phyloP scores from a whole-genome alignment of 2,329 filamentous ascomycete genomes.

The Neodidymelliopsis sp. region DNA sequence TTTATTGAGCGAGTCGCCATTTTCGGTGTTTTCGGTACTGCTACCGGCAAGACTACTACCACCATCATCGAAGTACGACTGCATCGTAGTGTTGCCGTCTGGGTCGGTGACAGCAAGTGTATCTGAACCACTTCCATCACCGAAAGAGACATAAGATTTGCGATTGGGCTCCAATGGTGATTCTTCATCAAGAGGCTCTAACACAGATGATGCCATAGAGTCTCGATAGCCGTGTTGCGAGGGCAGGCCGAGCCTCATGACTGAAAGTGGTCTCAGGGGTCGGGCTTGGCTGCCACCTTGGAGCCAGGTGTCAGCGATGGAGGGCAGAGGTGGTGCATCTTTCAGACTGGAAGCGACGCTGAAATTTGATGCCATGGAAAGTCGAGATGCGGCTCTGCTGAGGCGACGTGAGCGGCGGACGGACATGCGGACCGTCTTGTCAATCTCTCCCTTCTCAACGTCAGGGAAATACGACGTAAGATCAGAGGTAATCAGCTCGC shows the following conservation, averaged over 20 bases:
- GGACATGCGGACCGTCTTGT: conserved; percentile 91
- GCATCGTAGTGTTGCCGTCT: conserved; percentile 71
- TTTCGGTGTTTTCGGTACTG: conserved; percentile 64
- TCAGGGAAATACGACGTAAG: conserved; percentile 97
- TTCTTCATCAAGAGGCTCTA: conserved; percentile 91
- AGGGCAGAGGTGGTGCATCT: conserved; percentile 93
- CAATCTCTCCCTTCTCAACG: conserved; percentile 91
- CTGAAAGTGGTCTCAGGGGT: conserved; percentile 65
- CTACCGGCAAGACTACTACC: conserved; percentile 76
- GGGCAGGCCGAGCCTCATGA: conserved; percentile 64
- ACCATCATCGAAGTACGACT: conserved; percentile 86
- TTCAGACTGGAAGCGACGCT: conserved; percentile 92
- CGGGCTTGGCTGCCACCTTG: conserved; percentile 59
- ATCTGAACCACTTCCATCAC: conserved; percentile 74
- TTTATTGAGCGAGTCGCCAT: conserved; percentile 77
- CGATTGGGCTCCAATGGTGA: conserved; percentile 85
- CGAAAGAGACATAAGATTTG: conserved; percentile 93
- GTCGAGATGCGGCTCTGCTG: conserved; percentile 88
- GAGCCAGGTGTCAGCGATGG: conserved; percentile 93
- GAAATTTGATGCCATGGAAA: conserved; percentile 92
- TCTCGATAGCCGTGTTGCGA: conserved; percentile 76
- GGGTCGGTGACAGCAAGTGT: conserved; percentile 78
- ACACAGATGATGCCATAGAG: conserved; percentile 85
- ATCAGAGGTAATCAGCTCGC: conserved; percentile 96
- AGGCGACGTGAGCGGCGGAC: conserved; percentile 88